phyloP scores from a whole-genome alignment of 2,329 filamentous ascomycete genomes.

The Exserohilum rostratum region DNA sequence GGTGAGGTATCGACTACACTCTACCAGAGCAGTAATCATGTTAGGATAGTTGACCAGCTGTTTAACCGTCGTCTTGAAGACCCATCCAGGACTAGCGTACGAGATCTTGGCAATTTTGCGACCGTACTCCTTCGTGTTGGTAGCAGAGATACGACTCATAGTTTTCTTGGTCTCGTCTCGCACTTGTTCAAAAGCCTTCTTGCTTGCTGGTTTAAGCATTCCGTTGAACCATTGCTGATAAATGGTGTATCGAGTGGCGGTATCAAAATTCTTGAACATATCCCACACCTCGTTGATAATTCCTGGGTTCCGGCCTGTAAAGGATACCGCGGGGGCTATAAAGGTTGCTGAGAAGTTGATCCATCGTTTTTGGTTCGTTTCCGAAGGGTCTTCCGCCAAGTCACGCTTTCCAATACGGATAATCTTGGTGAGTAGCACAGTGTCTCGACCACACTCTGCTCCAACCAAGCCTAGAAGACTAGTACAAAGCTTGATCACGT shows the following conservation, averaged over 20 bases:
- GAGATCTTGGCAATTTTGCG: constrained; percentile 90
- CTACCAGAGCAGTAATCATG: constrained; percentile 90
- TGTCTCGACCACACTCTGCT: constrained; percentile 86
- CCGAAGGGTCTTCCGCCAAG: constrained; percentile 71
- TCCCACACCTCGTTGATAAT: constrained; percentile 87
- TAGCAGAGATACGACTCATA: constrained; percentile 87
- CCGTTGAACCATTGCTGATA: constrained; percentile 85
- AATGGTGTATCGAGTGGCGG: constrained; percentile 78
- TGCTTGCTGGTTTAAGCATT: constrained; percentile 67
- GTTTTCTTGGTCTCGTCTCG: constrained; percentile 80
- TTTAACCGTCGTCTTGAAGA: constrained; percentile 85
- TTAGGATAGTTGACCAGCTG: constrained; percentile 96
- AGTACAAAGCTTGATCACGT: constrained; percentile 84
- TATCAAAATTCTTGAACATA: constrained; percentile 78
- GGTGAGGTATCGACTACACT: constrained; percentile 93
- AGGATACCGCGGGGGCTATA: constrained; percentile 84
- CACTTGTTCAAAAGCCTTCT: constrained; percentile 76
- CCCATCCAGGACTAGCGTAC: constrained; percentile 85
- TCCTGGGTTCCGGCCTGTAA: constrained; percentile 82
- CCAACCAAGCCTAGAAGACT: constrained; percentile 86
- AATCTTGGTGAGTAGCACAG: constrained; percentile 77
- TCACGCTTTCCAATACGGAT: constrained; percentile 83
- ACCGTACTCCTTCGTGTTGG: constrained; percentile 85
- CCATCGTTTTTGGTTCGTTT: constrained; percentile 78
- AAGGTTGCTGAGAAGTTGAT: constrained; percentile 80